Evolutionary conservation across 225 moss, liverwort and hornwort species (phyloP).

Genomic region (Antitrichia curtipendula): DNA sequence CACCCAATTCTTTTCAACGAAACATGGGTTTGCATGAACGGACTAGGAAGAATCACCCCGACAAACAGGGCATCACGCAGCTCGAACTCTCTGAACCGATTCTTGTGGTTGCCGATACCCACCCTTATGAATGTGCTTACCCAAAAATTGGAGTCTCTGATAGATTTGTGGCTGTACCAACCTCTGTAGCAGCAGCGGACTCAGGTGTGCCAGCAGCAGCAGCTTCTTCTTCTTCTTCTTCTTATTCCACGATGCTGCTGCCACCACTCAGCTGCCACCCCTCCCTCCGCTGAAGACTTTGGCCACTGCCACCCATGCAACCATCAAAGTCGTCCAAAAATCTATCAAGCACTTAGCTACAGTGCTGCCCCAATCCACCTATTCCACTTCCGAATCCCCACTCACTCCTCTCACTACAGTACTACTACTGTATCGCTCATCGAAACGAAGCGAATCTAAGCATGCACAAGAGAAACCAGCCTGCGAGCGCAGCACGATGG

Average conservation of each 20-base stretch:
- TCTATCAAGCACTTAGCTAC: neutral
- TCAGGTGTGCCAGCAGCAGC: neutral
- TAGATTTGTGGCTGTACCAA: neutral
- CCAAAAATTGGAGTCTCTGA: neutral
- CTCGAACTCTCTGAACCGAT: neutral
- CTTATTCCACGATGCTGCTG: neutral
- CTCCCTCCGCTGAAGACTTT: neutral
- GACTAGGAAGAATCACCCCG: neutral
- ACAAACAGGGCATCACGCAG: neutral
- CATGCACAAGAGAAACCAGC: neutral
- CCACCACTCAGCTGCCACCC: neutral
- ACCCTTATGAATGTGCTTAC: neutral
- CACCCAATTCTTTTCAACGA: neutral
- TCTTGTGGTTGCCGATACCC: neutral
- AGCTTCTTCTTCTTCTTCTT: neutral
- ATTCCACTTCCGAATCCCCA: neutral
- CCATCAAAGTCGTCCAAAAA: neutral
- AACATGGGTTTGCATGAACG: neutral
- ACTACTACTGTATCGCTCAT: neutral
- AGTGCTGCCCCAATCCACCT: neutral
- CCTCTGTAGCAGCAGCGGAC: neutral
- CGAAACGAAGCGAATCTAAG: neutral
- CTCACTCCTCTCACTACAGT: neutral
- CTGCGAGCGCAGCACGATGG: neutral
- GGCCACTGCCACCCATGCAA: neutral